Evolutionary conservation across 371 early-diverging fungal genomes (phyloP).

Genomic region (Quaeritorhiza haematococci): DNA sequence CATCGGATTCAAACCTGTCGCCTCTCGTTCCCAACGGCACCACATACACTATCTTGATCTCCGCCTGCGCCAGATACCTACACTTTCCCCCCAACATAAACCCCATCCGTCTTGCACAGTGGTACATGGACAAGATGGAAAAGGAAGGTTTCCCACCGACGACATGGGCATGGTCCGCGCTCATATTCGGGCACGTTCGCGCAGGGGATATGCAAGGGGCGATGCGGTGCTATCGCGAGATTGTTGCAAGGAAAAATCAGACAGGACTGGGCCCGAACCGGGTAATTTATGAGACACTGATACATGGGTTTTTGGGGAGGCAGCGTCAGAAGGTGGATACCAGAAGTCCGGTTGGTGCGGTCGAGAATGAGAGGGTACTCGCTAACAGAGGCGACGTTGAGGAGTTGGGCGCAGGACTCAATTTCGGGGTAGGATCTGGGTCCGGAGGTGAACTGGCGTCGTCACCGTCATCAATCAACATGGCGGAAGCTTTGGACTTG

Average conservation of each 20-base stretch:
- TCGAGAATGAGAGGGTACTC: neutral
- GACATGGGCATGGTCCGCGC: neutral
- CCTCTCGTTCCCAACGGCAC: too few species aligned
- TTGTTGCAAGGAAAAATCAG: neutral
- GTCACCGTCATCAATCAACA: neutral
- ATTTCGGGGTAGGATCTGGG: neutral
- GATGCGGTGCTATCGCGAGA: neutral
- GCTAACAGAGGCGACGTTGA: neutral
- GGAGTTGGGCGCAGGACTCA: neutral
- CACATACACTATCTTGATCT: too few species aligned
- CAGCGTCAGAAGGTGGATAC: neutral
- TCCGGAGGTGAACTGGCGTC: neutral
- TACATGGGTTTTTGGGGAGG: neutral
- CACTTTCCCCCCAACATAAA: neutral
- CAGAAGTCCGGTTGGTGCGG: neutral
- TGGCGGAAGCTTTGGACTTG: constrained; percentile 6
- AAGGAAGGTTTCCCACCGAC: neutral
- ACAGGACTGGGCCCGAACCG: neutral
- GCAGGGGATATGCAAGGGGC: neutral
- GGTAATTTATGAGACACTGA: neutral
- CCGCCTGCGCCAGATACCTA: too few species aligned
- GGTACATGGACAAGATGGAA: neutral
- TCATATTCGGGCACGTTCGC: neutral
- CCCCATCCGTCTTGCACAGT: neutral
- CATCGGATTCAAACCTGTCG: too few species aligned